Evolutionary conservation across 768 basidiomycete genomes (phyloP).

Genomic region (Suillus clintonianus): DNA sequence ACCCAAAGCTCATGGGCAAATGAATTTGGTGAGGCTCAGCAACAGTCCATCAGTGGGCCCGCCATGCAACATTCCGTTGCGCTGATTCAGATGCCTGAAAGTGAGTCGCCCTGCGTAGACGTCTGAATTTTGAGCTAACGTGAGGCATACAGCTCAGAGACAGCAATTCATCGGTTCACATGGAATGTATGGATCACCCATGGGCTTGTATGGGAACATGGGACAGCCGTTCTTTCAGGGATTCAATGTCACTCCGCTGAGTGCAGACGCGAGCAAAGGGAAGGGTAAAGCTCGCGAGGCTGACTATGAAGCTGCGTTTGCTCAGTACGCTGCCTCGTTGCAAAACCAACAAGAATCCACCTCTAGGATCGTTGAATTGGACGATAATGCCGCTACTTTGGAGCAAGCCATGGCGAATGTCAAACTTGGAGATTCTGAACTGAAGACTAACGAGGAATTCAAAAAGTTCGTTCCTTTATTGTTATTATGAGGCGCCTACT

Average conservation of each 20-base stretch:
- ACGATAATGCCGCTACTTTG: constrained; percentile 40
- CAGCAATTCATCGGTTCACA: constrained; percentile 39
- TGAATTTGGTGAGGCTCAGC: constrained; percentile 49
- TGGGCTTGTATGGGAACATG: constrained; percentile 29
- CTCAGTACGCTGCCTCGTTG: constrained; percentile 60
- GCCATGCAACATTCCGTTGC: constrained; percentile 33
- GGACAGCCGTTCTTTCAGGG: constrained; percentile 36
- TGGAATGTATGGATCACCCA: constrained; percentile 32
- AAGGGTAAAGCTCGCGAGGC: constrained; percentile 81
- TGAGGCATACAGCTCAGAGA: constrained; percentile 30
- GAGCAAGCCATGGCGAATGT: constrained; percentile 41
- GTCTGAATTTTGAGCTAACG: background rate
- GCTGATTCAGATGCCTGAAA: constrained; percentile 30
- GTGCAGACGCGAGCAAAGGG: constrained; percentile 43
- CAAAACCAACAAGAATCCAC: constrained; percentile 43
- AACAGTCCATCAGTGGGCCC: constrained; percentile 20
- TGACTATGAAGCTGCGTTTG: constrained; percentile 87
- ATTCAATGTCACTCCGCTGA: constrained; percentile 23
- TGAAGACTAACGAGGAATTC: constrained; percentile 43
- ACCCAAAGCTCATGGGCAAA: constrained; percentile 50
- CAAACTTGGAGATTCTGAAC: constrained; percentile 33
- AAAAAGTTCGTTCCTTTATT: constrained; percentile 47
- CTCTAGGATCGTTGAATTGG: constrained; percentile 54
- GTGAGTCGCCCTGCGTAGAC: constrained; percentile 9
- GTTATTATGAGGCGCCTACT: constrained; percentile 5